These are phyloP conservation scores for Ophiostoma populinum DNA, from an alignment of 2,329 filamentous ascomycete genomes.

Conservation along the genomic window DNA sequence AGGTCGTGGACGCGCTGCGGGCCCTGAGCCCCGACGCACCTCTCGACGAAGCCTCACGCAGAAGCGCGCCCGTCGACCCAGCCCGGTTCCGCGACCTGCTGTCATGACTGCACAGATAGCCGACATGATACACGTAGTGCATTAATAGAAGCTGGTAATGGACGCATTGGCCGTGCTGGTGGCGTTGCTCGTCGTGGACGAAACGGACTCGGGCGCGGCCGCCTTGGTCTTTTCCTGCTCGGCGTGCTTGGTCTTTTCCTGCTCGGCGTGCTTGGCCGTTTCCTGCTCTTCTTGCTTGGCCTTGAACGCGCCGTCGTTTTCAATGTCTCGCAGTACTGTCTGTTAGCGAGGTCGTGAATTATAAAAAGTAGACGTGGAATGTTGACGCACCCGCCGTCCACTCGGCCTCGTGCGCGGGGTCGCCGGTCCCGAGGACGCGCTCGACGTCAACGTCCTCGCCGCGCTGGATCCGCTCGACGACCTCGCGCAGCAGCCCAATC, in stretches of 20 bases:
- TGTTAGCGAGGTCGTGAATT: too few relatives aligned
- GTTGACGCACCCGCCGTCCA: conserved; percentile 77
- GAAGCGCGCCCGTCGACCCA: conserved; percentile 14
- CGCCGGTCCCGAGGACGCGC: conserved; percentile 60
- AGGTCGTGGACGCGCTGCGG: conserved; percentile 33
- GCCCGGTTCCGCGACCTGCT: conserved; percentile 42
- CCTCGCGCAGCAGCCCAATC: conserved; percentile 59
- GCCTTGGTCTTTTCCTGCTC: too few relatives aligned
- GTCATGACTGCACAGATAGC: conserved; percentile 22
- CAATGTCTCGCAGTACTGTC: too few relatives aligned
- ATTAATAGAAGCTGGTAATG: conserved; percentile 12
- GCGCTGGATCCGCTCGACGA: conserved; percentile 50
- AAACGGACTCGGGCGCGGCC: too few relatives aligned
- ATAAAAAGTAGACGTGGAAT: background rate
- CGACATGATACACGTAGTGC: conserved; percentile 7
- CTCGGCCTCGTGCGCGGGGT: conserved; percentile 55
- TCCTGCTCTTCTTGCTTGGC: too few relatives aligned
- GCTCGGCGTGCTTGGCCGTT: too few relatives aligned
- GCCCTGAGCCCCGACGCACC: conserved; percentile 12
- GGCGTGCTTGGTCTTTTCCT: too few relatives aligned
- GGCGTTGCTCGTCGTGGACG: too few relatives aligned
- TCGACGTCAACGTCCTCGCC: conserved; percentile 78
- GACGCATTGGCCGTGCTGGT: conserved; percentile 7
- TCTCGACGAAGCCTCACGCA: background rate
- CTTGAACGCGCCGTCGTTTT: too few relatives aligned